Evolutionary conservation across 352 stramenopile genomes (phyloP), one percentile per base, ranked within the genome.

Genomic region (Globisporangium alternatum): DNA sequence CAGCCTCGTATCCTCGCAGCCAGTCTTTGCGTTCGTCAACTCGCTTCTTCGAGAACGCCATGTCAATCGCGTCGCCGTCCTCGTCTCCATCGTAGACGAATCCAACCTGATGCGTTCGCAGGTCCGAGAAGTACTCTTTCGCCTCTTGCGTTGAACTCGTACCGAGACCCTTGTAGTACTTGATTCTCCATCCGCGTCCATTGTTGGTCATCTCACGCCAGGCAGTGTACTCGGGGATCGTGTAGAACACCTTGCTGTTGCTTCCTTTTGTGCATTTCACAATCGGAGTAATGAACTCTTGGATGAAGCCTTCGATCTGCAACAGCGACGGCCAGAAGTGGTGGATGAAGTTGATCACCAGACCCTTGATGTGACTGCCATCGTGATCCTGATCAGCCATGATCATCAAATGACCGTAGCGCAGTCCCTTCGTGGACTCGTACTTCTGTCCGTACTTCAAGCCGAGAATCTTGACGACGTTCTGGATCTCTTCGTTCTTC

Each of bases 141-240:
- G 96, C 97, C 72, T 99, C 97, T 22, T 91, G 76, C 25, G 93
- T 73, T 15, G 96, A 99, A 78, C 91, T 98, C n/a, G 97, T 99
- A 85, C 97, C 97, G 25, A 99, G 86, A 96, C 97, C 97, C 89
- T 99, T 99, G 81, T 99, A 99, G 77, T 99, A 99, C 89, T 99
- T 99, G 63, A 99, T 96, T 35, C 88, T 88, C 90, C 93, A 99
- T 30, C 94, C 90, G 57, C 92, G 96, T 25, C 96, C 86, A 56
- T 97, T 88, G 63, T 96, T 95, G 7, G 78, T 90, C 44, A 41
- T 78, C 59, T 86, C 83, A 22, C 95, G 83, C 97, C 97, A 99
- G 17, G 69, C 71, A 68, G 98, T 88, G 71, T 99, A 99, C 76
- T 99, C 96, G 5, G 95, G 87, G 80, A 98, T 97, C 5, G 97